Conservation (phyloP, 495 filamentous ascomycete species). For the Tirmania nivea region DNA sequence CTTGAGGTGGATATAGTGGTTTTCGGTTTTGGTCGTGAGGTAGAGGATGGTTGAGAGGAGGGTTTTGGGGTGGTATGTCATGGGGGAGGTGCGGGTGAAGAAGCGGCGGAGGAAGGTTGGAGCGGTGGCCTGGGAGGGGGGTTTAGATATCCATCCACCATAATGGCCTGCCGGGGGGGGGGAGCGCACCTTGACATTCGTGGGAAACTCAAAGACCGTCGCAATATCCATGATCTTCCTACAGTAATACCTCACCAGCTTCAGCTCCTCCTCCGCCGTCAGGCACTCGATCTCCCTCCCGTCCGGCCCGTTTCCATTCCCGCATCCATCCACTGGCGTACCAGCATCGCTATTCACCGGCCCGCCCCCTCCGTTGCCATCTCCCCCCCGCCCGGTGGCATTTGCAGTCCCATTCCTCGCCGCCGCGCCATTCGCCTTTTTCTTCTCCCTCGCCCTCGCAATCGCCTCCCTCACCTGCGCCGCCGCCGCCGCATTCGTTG, state of each 20-base stretch:
- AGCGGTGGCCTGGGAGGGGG: constrained; percentile 42
- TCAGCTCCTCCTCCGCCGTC: constrained; percentile 59
- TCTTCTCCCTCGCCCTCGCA: neutral
- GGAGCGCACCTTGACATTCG: constrained; percentile 45
- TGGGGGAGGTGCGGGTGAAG: constrained; percentile 79
- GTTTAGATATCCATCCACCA: no score
- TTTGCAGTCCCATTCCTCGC: constrained; percentile 15
- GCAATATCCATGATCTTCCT: constrained; percentile 51
- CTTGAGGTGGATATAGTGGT: constrained; percentile 47
- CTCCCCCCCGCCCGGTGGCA: constrained; percentile 6
- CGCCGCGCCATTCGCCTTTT: neutral
- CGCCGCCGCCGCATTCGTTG: constrained; percentile 53
- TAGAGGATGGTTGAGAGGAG: constrained; percentile 75
- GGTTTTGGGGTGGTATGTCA: constrained; percentile 78
- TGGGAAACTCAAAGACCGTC: constrained; percentile 53
- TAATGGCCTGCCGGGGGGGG: neutral
- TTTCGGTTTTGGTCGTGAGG: constrained; percentile 80
- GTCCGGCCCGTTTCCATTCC: constrained; percentile 14
- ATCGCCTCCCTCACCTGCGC: constrained; percentile 47
- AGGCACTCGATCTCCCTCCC: constrained; percentile 46
- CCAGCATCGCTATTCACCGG: no score
- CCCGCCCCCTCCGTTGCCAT: neutral
- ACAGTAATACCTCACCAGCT: constrained; percentile 61
- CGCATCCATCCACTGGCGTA: neutral
- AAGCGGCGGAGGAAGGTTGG: constrained; percentile 83